Base-by-base conservation (phyloP, 1,139 yeast species). In the Debaryomyces nepalensis region DNA sequence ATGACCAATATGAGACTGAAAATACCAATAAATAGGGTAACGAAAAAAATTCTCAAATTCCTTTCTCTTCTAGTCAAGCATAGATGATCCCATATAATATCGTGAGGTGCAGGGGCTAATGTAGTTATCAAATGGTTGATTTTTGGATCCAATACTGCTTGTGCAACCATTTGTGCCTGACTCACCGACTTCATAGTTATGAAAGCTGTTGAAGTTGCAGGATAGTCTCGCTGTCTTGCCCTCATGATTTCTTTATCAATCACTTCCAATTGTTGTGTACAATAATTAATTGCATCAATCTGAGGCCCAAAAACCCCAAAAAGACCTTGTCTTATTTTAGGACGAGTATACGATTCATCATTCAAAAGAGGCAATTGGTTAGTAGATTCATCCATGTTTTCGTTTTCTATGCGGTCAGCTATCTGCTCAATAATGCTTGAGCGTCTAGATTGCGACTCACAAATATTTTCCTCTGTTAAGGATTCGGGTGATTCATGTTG, bases 141-240 rank as follows among this genome's bases (percentile, higher is more conserved):
- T 42, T 82, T 76, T 0, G 96, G 96, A 49, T 89, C 95, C 39
- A 88, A 67, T 0, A 87, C 87, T 0, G 96, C 88, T 59, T 89
- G 97, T 0, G 96, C 95, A 6, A 89, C 82, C 85, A 88, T 81
- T 59, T 88, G 97, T 1, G 96, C 96, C 53, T 84, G 82, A 0
- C 95, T 87, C 7, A 87, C 95, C 1, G 88, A 77, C 48, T 83
- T 84, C 93, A 88, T 84, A 1, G 96, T 88, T 16, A 88, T 79
- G 61, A 88, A 88, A 0, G 96, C 96, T 9, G 73, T 64, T 5
- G 77, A 69, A 4, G 75, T 68, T 1, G 90, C 83, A 0, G 90
- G 80, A 51, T 81, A 85, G 46, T 82, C 84, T 44, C 80, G 70
- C 23, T 63, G 64, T 46, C 91, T 69, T 1, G 87, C 85, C 29